These are phyloP conservation scores for Hevea brasiliensis DNA, from an alignment of 345 rosid species.

Conservation along the genomic window DNA sequence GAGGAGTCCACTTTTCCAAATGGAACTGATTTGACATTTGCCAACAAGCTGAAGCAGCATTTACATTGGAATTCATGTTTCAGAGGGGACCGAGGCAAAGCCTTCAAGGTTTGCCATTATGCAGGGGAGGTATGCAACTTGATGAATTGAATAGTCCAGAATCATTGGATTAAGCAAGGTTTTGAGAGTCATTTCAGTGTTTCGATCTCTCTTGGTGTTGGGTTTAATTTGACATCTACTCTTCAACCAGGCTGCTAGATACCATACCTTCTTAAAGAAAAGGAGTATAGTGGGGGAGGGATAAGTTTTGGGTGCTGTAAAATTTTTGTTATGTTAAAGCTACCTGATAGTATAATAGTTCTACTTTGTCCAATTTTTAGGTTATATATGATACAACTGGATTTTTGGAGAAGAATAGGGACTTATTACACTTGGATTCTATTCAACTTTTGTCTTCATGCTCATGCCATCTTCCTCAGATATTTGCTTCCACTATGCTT, in stretches of 20 bases:
- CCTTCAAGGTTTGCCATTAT: slow-evolving; percentile 82
- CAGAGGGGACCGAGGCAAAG: slow-evolving; percentile 76
- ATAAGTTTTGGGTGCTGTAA: not conserved
- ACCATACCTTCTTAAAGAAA: not conserved
- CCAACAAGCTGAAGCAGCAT: slow-evolving; percentile 93
- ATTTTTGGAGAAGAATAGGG: slow-evolving; percentile 96
- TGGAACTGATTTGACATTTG: slow-evolving; percentile 91
- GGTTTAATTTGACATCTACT: not conserved
- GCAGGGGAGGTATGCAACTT: slow-evolving; percentile 82
- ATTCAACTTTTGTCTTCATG: slow-evolving; percentile 89
- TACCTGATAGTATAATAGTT: slow-evolving; percentile 30
- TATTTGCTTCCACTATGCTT: slow-evolving; percentile 88
- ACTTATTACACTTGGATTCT: slow-evolving; percentile 86
- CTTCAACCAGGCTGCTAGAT: not conserved
- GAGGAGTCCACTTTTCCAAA: slow-evolving; percentile 98
- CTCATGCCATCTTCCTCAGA: slow-evolving; percentile 82
- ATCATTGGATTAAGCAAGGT: not conserved
- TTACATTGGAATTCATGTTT: slow-evolving; percentile 70
- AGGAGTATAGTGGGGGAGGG: too few species aligned
- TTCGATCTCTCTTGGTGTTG: not conserved
- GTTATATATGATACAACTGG: slow-evolving; percentile 92
- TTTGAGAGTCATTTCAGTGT: not conserved
- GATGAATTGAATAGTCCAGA: not conserved
- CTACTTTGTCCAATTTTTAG: slow-evolving; percentile 42
- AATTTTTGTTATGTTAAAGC: not conserved